phyloP scores from a whole-genome alignment of 1,139 yeast species.

The Hyphopichia burtonii region DNA sequence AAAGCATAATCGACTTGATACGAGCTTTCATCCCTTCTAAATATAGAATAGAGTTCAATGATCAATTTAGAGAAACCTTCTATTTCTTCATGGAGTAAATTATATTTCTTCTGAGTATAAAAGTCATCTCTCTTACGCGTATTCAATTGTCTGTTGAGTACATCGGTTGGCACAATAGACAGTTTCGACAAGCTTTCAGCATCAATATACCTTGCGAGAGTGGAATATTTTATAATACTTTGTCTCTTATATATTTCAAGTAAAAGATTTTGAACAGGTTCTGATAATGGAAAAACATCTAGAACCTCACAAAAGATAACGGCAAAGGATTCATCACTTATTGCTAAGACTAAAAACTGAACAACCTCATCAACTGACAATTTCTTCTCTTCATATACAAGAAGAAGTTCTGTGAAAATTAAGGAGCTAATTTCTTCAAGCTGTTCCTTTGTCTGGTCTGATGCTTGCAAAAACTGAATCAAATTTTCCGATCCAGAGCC shows the following conservation, averaged over 20 bases:
- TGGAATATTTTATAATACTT: slow-evolving; percentile 35
- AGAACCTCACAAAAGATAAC: slow-evolving; percentile 44
- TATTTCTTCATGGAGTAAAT: slow-evolving; percentile 72
- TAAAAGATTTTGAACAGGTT: slow-evolving; percentile 27
- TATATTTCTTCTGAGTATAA: slow-evolving; percentile 72
- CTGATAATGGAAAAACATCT: slow-evolving; percentile 41
- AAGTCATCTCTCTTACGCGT: slow-evolving; percentile 50
- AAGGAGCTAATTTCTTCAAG: slow-evolving; percentile 14
- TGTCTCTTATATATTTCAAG: slow-evolving; percentile 21
- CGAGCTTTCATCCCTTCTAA: slow-evolving; percentile 38
- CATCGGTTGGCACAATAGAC: slow-evolving; percentile 39
- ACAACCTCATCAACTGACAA: slow-evolving; percentile 23
- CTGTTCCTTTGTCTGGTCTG: slow-evolving; percentile 13
- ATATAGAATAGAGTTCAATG: slow-evolving; percentile 48
- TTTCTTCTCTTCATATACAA: slow-evolving; percentile 26
- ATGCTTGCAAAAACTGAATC: slow-evolving; percentile 27
- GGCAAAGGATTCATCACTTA: slow-evolving; percentile 35
- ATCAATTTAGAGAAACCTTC: slow-evolving; percentile 78
- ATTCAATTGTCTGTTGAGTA: slow-evolving; percentile 39
- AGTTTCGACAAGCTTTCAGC: slow-evolving; percentile 36
- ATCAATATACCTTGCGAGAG: slow-evolving; percentile 35
- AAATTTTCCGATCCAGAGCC: slow-evolving; percentile 29
- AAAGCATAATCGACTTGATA: slow-evolving; percentile 47
- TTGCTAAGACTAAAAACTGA: slow-evolving; percentile 27
- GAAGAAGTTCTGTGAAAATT: slow-evolving; percentile 38